These are phyloP conservation scores for Limonium bicolor DNA, from an alignment of 148 eudicot genomes.

Conservation along the genomic window DNA sequence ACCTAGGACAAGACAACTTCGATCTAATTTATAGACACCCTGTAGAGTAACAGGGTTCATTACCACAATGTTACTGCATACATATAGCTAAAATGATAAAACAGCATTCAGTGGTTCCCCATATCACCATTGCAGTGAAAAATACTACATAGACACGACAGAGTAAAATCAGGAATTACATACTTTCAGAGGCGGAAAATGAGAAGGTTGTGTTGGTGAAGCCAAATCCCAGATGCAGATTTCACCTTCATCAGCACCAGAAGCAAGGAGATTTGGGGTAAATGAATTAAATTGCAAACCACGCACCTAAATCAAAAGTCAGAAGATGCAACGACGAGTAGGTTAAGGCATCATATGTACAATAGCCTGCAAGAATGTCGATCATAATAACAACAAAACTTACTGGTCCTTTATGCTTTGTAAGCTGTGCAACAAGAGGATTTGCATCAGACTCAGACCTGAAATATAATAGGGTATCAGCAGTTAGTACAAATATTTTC, in stretches of 20 bases:
- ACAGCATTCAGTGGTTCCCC: too few relatives aligned
- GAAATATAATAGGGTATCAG: conserved; percentile 10
- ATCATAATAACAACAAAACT: conserved; percentile 16
- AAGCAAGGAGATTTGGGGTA: conserved; percentile 61
- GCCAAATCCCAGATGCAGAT: conserved; percentile 87
- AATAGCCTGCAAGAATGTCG: too few relatives aligned
- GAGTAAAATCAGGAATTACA: conserved; percentile 1
- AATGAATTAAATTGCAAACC: conserved; percentile 73
- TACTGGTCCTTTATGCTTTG: conserved; percentile 75
- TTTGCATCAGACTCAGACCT: conserved; percentile 33
- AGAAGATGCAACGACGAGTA: too few relatives aligned
- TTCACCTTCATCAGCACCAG: conserved; percentile 99
- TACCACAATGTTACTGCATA: too few relatives aligned
- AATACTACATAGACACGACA: too few relatives aligned
- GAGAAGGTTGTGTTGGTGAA: conserved; percentile 48
- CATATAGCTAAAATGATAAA: too few relatives aligned
- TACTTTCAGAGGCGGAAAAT: conserved; percentile 74
- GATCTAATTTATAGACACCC: too few relatives aligned
- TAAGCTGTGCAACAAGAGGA: conserved; percentile 45
- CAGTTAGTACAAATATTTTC: too few relatives aligned
- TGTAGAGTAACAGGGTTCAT: too few relatives aligned
- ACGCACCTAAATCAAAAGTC: conserved; percentile 37
- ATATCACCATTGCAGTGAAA: too few relatives aligned
- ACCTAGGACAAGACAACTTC: too few relatives aligned
- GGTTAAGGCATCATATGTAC: too few relatives aligned